Conservation (phyloP, 139 green algal species). For the Astrephomene gubernaculifera region DNA sequence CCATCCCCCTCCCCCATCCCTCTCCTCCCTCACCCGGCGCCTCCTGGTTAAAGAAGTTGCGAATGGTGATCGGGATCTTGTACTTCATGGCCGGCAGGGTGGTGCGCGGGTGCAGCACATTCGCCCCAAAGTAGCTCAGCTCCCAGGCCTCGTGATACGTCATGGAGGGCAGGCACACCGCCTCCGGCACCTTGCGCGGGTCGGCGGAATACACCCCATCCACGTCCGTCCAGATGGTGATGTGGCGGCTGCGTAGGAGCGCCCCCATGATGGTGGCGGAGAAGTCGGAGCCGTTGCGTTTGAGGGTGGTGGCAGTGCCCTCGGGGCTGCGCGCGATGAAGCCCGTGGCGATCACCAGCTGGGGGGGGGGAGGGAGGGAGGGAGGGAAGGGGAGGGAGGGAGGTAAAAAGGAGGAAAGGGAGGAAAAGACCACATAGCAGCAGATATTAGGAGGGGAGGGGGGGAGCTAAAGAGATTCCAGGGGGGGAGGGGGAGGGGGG, state of each 20-base stretch:
- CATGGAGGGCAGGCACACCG: conserved; percentile 80
- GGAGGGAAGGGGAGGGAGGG: not conserved
- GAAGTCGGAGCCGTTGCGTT: conserved; percentile 93
- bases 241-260: conserved; percentile 77
- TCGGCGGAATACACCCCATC: conserved; percentile 96
- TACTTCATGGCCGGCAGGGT: conserved; percentile 97
- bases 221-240: conserved; percentile 99
- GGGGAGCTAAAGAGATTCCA: too few species aligned
- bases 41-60: conserved; percentile 97
- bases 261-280: conserved; percentile 94
- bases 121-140: conserved; percentile 98
- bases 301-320: conserved; percentile 45
- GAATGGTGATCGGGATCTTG: conserved; percentile 93
- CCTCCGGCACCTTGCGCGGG: conserved; percentile 91
- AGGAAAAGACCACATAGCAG: too few species aligned
- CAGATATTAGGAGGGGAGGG: too few species aligned
- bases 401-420: too few species aligned
- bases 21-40: conserved; percentile 72
- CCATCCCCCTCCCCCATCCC: too few species aligned
- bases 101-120: conserved; percentile 97
- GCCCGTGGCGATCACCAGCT: conserved; percentile 89
- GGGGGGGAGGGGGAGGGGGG: too few species aligned
- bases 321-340: conserved; percentile 90
- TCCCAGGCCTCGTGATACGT: conserved; percentile 98
- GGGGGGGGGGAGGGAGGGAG: not conserved